Base-by-base conservation (phyloP, 306 rosid genomes). In the Quercus cerris region DNA sequence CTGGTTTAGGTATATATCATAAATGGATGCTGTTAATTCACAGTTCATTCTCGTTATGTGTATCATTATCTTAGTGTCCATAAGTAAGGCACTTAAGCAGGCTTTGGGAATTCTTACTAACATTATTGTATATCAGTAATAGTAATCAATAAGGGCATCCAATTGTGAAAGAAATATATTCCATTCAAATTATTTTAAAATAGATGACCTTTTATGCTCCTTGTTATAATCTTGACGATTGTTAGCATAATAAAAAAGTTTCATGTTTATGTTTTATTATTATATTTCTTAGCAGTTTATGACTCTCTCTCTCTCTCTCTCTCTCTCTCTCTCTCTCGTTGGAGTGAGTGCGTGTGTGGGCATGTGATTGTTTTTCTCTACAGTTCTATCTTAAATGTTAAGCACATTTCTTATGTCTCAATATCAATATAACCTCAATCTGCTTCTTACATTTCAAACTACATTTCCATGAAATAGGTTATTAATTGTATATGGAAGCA, bases 381-480 rank as follows among this genome's bases (percentile, higher is more conserved):
- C 46, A 12, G 4, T 28, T 31, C 4, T 6, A 17, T 51, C 51
- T 54, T 54, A 28, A 20, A 67, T 7, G 31, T 57, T 69, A 72
- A 41, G 25, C 74, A 27, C 57, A 55, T 61, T 71, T 56, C 73
- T 52, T 71, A 35, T 81, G 55, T 27, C 75, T 70, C 52, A 59
- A n/a, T 58, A 58, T 35, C 19, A 71, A 76, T 63, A 73, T 52
- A 78, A 67, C 56, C 58, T 28, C 55, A 57, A 70, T 54, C 51
- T 68, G 18, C 63, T 25, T 25, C 27, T 25, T 25, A 25, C 27
- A 25, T 25, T 25, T 25, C 73, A 44, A 66, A 49, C 27, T 25
- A 25, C 27, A 1, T 25, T 25, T 25, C 27, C 27, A 25, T 25
- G 1, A 25, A 25, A 25, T 25, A 25, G 27, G 1, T 25, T 25